Evolutionary conservation across 495 filamentous ascomycete genomes (phyloP), one percentile per base, ranked within the genome.

Genomic region (Choiromyces venosus): DNA sequence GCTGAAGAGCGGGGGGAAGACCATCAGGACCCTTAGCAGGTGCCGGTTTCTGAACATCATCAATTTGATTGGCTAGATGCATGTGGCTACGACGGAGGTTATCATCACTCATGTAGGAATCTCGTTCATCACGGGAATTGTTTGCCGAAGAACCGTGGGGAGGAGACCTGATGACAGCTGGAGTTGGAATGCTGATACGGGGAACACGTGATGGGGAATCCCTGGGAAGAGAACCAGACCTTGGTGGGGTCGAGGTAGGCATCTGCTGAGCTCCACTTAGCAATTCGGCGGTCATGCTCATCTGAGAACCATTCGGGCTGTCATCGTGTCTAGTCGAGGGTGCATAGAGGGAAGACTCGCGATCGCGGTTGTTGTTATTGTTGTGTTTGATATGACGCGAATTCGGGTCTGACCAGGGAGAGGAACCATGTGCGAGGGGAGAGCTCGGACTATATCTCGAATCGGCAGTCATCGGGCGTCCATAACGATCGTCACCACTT

Each of bases 401-500:
- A 71, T 83, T 85, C 25, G 83, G 83, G 73, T 85, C 79, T 19
- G 88, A 91, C 38, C 86, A 75, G 56, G 72, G 73, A 37, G 73
- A 75, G 3, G 71, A 37, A 40, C 52, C 74, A 68, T 72, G 71
- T 37, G 66, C 39, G 84, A 66, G 91, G 72, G 1, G 91, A 91
- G 39, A 81, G 67, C 85, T 85, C 21, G 82, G 82, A 25, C 86
- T 83, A 73, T 90, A 89, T 19, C 86, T 85, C 2, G 86, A 85
- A 21, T 92, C 88, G 0, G 88, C 76, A 21, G 76, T 78, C 75
- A 73, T 72, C 0, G 79, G 79, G 21, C 78, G 92, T 37, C 92
- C 88, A 80, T 97, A 98, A 29, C 92, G 93, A 82, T 97, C 93
- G 78, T 97, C 89, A 66, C 87, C 85, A 67, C 86, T 86, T 40